phyloP scores from a whole-genome alignment of 139 green algal genomes.

The Zygnema circumcarinatum region DNA sequence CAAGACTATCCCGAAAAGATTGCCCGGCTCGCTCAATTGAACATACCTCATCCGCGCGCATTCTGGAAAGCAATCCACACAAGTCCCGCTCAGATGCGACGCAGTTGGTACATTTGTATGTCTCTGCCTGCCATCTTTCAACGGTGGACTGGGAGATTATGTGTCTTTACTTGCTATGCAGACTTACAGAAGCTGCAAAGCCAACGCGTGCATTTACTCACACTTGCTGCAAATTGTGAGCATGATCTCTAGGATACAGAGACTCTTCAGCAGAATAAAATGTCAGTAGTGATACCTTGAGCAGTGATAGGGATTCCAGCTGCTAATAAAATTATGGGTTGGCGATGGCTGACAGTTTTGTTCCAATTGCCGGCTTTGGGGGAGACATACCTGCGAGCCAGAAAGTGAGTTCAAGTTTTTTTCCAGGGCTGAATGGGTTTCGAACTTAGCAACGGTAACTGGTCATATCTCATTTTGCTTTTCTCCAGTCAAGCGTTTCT shows the following conservation, averaged over 20 bases:
- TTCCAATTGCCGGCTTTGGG: slow-evolving; percentile 22
- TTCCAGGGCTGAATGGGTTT: too few relatives aligned
- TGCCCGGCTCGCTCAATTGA: slow-evolving; percentile 13
- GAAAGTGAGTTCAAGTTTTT: slow-evolving; percentile 34
- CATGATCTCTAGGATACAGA: neutral
- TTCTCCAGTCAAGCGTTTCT: too few relatives aligned
- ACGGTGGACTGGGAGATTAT: neutral
- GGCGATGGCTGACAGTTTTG: neutral
- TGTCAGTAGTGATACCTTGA: too few relatives aligned
- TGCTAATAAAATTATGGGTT: neutral
- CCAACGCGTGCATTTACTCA: neutral
- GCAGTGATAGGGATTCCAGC: too few relatives aligned
- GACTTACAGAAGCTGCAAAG: neutral
- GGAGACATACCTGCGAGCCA: slow-evolving; percentile 21
- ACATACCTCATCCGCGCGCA: slow-evolving; percentile 36
- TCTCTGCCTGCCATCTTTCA: too few relatives aligned
- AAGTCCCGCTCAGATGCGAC: slow-evolving; percentile 28
- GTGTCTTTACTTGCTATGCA: neutral
- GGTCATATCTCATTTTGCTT: too few relatives aligned
- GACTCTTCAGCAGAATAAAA: too few relatives aligned
- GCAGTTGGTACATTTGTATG: slow-evolving; percentile 56
- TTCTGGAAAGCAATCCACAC: neutral
- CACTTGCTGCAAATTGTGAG: neutral
- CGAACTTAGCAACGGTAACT: too few relatives aligned
- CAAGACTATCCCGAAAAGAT: slow-evolving; percentile 28